A percentile compares a stretch with the other conserved stretches of the same genome.
Evolutionary conservation across 2,329 filamentous ascomycete genomes (phyloP).

Genomic region (Stachybotrys echinatus): DNA sequence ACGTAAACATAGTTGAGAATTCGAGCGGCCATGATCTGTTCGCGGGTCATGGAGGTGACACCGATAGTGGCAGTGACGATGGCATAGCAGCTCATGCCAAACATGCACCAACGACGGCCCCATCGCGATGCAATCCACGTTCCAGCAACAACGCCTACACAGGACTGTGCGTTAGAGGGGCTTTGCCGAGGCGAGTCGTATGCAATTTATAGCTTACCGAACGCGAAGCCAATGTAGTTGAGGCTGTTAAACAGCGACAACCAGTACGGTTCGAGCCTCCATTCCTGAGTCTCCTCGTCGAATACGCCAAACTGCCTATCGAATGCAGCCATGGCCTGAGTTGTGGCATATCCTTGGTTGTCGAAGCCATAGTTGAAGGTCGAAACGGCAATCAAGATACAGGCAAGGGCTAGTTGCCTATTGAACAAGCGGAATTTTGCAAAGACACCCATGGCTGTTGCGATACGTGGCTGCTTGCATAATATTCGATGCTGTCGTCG

Average conservation of each 20-base stretch:
- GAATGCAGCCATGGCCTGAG: conserved; percentile 30
- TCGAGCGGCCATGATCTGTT: conserved; percentile 15
- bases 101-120: conserved; percentile 22
- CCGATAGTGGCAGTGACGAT: conserved; percentile 13
- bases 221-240: conserved; percentile 28
- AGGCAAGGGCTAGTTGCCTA: conserved; percentile 8
- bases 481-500: no score
- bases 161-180: background rate
- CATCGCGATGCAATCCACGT: conserved; percentile 15
- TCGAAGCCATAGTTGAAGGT: conserved; percentile 35
- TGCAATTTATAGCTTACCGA: conserved; percentile 18
- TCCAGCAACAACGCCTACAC: conserved; percentile 13
- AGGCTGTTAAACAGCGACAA: conserved; percentile 29
- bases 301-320: conserved; percentile 24
- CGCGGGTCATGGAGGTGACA: conserved; percentile 9
- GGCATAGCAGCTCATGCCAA: conserved; percentile 29
- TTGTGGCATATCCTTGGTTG: conserved; percentile 28
- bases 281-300: conserved; percentile 14
- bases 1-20: conserved; percentile 17
- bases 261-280: conserved; percentile 22
- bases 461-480: no score
- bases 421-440: no score
- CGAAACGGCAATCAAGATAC: conserved; percentile 25
- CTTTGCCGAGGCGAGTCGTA: no score
- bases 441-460: no score